Evolutionary conservation across 1,139 yeast genomes (phyloP).

Genomic region (Suhomyces coccinellae): DNA sequence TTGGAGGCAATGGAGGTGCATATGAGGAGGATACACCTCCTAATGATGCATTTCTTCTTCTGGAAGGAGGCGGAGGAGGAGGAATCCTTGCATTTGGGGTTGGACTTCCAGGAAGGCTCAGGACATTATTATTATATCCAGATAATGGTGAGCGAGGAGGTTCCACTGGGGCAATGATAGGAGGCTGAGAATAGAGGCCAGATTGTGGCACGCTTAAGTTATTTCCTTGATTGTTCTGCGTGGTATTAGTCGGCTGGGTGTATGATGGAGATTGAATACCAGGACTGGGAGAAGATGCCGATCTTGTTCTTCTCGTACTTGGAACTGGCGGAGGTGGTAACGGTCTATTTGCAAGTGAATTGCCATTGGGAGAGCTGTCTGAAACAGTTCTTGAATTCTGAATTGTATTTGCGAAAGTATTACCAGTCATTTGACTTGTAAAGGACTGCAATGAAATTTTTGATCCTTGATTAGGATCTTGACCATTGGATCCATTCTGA

Average conservation of each 20-base stretch:
- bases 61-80: constrained; percentile 47
- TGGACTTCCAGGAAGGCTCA: constrained; percentile 6
- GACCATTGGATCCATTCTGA: constrained; percentile 9
- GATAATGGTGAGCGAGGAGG: constrained; percentile 19
- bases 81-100: constrained; percentile 11
- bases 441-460: constrained; percentile 42
- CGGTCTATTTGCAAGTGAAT: constrained; percentile 20
- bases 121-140: background rate
- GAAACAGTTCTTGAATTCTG: constrained; percentile 30
- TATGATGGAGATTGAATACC: constrained; percentile 21
- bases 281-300: constrained; percentile 49
- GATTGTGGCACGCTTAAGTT: constrained; percentile 5
- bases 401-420: constrained; percentile 39
- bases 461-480: constrained; percentile 30
- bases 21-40: background rate
- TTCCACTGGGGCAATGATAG: constrained; percentile 21
- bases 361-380: constrained; percentile 21
- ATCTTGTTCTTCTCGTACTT: constrained; percentile 36
- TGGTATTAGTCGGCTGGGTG: constrained; percentile 10
- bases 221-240: constrained; percentile 2
- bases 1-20: constrained; percentile 38
- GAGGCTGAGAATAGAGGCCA: constrained; percentile 2
- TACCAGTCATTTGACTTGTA: constrained; percentile 48
- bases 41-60: constrained; percentile 31
- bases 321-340: constrained; percentile 46